Percentiles rank a stretch among this genome's conserved stretches.
phyloP scores from a whole-genome alignment of 2,329 filamentous ascomycete genomes.

The Pleomassaria siparia region DNA sequence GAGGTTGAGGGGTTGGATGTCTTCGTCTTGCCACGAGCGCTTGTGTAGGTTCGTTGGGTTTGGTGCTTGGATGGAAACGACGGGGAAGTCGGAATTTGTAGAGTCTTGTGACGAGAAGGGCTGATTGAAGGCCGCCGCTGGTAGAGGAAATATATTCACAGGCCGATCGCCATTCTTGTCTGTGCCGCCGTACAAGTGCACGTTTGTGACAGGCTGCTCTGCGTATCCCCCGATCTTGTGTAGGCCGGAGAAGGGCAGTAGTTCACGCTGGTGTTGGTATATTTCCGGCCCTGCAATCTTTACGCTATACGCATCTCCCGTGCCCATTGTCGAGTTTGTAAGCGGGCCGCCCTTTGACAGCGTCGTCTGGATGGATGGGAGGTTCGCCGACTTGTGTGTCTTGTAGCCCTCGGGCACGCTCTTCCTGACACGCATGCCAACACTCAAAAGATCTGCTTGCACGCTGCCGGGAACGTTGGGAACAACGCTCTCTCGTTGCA shows the following conservation, averaged over 20 bases:
- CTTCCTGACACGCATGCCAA: conserved; percentile 94
- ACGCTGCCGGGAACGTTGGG: conserved; percentile 64
- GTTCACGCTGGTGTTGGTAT: conserved; percentile 55
- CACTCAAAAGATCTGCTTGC: conserved; percentile 81
- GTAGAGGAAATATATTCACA: conserved; percentile 32
- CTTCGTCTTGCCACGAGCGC: conserved; percentile 46
- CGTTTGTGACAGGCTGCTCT: conserved; percentile 54
- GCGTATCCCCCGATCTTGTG: conserved; percentile 72
- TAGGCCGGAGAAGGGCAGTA: conserved; percentile 79
- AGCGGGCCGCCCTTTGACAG: conserved; percentile 22
- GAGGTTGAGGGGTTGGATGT: conserved; percentile 20
- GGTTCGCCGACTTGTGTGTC: conserved; percentile 56
- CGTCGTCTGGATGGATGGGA: conserved; percentile 30
- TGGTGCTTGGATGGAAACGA: conserved; percentile 19
- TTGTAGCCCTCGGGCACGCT: conserved; percentile 93
- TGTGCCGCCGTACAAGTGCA: conserved; percentile 38
- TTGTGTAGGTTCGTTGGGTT: conserved; percentile 43
- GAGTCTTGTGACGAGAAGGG: conserved; percentile 39
- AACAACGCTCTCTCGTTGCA: conserved; percentile 21
- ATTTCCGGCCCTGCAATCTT: conserved; percentile 25
- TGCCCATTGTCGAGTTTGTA: conserved; percentile 13
- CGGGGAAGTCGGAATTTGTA: conserved; percentile 29
- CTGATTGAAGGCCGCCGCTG: conserved; percentile 35
- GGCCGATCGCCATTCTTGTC: conserved; percentile 37
- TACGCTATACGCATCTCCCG: conserved; percentile 14